These are phyloP conservation scores for Rubus parviflorus DNA, from an alignment of 306 rosid genomes.

Conservation along the genomic window DNA sequence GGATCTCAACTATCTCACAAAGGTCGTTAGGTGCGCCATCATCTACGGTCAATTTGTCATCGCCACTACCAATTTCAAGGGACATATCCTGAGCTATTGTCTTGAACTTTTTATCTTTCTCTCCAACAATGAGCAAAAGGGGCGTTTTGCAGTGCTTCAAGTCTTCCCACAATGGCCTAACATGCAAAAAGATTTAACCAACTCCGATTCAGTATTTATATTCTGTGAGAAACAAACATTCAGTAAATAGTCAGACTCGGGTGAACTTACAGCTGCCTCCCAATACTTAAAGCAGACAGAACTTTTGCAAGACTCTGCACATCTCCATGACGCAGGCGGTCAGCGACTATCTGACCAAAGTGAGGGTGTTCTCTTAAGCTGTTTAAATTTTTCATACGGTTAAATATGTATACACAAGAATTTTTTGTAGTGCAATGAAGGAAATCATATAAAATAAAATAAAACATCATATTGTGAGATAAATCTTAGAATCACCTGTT, in stretches of 20 bases:
- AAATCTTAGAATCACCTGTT: slow-evolving; percentile 51
- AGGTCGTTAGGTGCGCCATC: slow-evolving; percentile 26
- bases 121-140: slow-evolving; percentile 75
- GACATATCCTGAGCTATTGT: slow-evolving; percentile 62
- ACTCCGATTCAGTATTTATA: background rate
- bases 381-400: slow-evolving; percentile 25
- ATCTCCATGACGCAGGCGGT: slow-evolving; percentile 66
- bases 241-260: background rate
- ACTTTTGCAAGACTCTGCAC: slow-evolving; percentile 59
- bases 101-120: slow-evolving; percentile 72
- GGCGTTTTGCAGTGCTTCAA: slow-evolving; percentile 62
- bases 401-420: background rate
- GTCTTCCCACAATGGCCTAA: slow-evolving; percentile 86
- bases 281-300: slow-evolving; percentile 72
- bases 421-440: background rate
- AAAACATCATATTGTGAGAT: slow-evolving; percentile 15
- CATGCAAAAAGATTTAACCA: slow-evolving; percentile 13
- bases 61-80: slow-evolving; percentile 25
- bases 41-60: slow-evolving; percentile 20
- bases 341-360: slow-evolving; percentile 49
- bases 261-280: slow-evolving; percentile 81
- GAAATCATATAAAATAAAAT: slow-evolving; percentile 24
- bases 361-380: slow-evolving; percentile 88
- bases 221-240: background rate
- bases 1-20: slow-evolving; percentile 63